These are phyloP conservation scores for Houttuynia cordata DNA, from an alignment of 164 flowering plant species.

Conservation along the genomic window DNA sequence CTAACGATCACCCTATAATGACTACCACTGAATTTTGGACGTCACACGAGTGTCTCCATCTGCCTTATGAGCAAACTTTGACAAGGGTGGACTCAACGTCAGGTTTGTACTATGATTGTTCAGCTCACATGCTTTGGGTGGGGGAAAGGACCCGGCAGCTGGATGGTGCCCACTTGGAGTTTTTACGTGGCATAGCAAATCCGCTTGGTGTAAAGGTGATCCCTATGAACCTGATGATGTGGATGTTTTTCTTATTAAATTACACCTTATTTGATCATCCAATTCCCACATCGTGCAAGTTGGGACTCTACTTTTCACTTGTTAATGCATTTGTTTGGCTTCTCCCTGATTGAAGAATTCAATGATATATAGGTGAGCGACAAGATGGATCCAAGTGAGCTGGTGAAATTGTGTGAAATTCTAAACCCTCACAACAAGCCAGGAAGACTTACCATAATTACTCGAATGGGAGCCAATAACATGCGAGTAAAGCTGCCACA, in stretches of 20 bases:
- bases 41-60: slow-evolving; percentile 42
- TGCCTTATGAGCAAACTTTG: slow-evolving; percentile 37
- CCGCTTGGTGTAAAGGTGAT: slow-evolving; percentile 38
- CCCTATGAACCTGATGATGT: neutral
- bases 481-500: slow-evolving; percentile 45
- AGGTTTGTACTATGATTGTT: slow-evolving; percentile 36
- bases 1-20: slow-evolving; percentile 30
- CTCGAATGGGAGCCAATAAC: slow-evolving; percentile 48
- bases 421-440: slow-evolving; percentile 44
- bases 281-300: neutral
- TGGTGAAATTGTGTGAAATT: slow-evolving; percentile 37
- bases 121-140: slow-evolving; percentile 48
- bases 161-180: slow-evolving; percentile 44
- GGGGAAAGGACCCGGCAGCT: slow-evolving; percentile 48
- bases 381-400: slow-evolving; percentile 44
- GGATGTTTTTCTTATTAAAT: too few relatives aligned
- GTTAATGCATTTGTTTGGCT: neutral
- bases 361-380: slow-evolving; percentile 30
- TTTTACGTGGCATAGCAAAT: slow-evolving; percentile 36
- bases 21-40: slow-evolving; percentile 36
- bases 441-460: slow-evolving; percentile 38
- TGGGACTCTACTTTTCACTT: neutral
- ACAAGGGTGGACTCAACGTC: slow-evolving; percentile 38
- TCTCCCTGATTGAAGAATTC: neutral
- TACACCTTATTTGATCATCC: neutral